phyloP scores from a whole-genome alignment of 2,329 filamentous ascomycete species.

The Pseudogymnoascus sp. region DNA sequence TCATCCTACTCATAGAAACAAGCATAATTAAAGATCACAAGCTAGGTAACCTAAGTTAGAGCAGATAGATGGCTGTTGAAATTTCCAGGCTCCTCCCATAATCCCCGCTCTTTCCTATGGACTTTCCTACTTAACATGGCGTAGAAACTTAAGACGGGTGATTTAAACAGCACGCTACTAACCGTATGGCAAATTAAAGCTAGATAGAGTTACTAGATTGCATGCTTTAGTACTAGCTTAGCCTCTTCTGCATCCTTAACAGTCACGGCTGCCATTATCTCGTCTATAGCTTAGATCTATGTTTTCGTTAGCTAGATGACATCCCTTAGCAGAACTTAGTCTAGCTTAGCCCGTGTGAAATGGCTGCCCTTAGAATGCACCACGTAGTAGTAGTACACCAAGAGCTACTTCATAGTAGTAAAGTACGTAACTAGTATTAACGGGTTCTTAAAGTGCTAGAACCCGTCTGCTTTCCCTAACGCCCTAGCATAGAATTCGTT shows the following conservation, averaged over 20 bases:
- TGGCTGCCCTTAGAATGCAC: slow-evolving; percentile 9
- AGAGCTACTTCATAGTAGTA: slow-evolving; percentile 13
- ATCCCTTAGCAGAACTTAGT: not conserved
- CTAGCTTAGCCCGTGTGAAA: not conserved
- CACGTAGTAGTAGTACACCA: slow-evolving; percentile 14
- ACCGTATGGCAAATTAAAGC: slow-evolving; percentile 13
- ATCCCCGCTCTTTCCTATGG: not conserved
- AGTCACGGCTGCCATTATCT: slow-evolving; percentile 10
- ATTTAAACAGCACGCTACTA: slow-evolving; percentile 12
- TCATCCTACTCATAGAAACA: slow-evolving; percentile 12
- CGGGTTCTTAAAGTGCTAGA: slow-evolving; percentile 12
- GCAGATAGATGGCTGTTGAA: slow-evolving; percentile 13
- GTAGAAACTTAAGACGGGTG: slow-evolving; percentile 12
- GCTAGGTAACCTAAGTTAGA: slow-evolving; percentile 11
- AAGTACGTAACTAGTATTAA: slow-evolving; percentile 14
- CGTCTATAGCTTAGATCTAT: slow-evolving; percentile 10
- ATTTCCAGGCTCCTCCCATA: slow-evolving; percentile 12
- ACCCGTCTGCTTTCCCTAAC: slow-evolving; percentile 6
- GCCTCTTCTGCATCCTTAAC: slow-evolving; percentile 9
- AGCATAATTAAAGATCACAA: slow-evolving; percentile 9
- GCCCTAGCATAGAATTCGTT: slow-evolving; percentile 13
- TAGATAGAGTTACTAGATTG: slow-evolving; percentile 11
- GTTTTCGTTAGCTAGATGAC: not conserved
- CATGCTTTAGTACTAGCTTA: slow-evolving; percentile 11
- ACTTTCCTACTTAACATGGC: slow-evolving; percentile 2